Conservation (phyloP, 2,329 filamentous ascomycete species). For the Hysterium pulicare region DNA sequence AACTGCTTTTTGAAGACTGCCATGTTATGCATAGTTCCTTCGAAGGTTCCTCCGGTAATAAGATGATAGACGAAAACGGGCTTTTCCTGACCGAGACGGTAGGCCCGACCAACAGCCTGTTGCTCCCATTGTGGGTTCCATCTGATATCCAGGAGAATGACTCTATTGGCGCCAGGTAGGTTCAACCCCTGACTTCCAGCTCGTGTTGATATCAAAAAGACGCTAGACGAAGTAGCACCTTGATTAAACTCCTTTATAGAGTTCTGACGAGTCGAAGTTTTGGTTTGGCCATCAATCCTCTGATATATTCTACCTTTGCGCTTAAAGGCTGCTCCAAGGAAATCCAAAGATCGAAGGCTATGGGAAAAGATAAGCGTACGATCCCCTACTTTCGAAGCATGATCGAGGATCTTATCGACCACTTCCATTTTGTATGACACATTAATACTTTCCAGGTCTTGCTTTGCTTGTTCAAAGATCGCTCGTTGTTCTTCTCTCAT, state of each 20-base stretch:
- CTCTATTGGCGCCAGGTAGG: constrained; percentile 76
- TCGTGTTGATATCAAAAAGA: constrained; percentile 79
- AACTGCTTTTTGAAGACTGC: constrained; percentile 81
- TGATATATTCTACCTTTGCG: constrained; percentile 44
- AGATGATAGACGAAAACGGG: constrained; percentile 83
- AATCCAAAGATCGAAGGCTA: constrained; percentile 66
- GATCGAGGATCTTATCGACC: constrained; percentile 66
- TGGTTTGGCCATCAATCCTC: constrained; percentile 67
- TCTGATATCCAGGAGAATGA: constrained; percentile 79
- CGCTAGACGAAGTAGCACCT: constrained; percentile 41
- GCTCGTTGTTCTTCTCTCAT: constrained; percentile 32
- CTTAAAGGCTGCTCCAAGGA: constrained; percentile 58
- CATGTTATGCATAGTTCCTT: constrained; percentile 69
- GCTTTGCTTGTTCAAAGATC: constrained; percentile 26
- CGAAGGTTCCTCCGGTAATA: constrained; percentile 73
- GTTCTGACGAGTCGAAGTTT: constrained; percentile 56
- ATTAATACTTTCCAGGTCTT: constrained; percentile 42
- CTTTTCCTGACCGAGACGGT: constrained; percentile 79
- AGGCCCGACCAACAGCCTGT: constrained; percentile 82
- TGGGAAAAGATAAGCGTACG: constrained; percentile 81
- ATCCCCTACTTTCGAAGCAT: constrained; percentile 61
- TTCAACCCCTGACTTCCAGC: constrained; percentile 84
- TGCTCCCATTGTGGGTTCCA: constrained; percentile 81
- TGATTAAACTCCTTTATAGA: constrained; percentile 68
- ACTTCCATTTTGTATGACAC: constrained; percentile 68